Evolutionary conservation across 352 stramenopile genomes (phyloP), one percentile per base, ranked within the genome.

Genomic region (Globisporangium rhizosaccharum): DNA sequence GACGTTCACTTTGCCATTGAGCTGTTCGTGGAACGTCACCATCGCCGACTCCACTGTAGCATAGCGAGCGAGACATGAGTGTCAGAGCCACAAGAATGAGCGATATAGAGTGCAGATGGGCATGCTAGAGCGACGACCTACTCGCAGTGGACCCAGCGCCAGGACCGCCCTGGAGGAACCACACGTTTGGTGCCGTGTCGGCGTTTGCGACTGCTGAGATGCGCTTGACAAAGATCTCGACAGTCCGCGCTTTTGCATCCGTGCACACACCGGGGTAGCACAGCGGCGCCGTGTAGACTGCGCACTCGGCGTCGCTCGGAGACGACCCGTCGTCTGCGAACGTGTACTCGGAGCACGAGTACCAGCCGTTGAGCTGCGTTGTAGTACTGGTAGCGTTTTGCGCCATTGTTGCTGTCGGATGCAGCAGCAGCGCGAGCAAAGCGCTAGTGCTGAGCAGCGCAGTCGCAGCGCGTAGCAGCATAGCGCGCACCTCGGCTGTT

Each of bases 121-220:
- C 28, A 30, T 41, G 1, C 33, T 39, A 39, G 3, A 3, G 33
- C 10, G 10, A 2, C 10, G 33, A 72, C 69, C 26, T 68, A 80
- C 71, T 73, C 0, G 71, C 57, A 50, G 66, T 72, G 11, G 72
- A 81, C 2, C 61, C 68, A 28, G 63, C 64, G 26, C 73, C 76
- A 0, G 73, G 66, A 5, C 71, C 73, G 11, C 73, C 75, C 65
- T 79, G 64, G 30, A 83, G 51, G 36, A 83, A 61, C 73, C 73
- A 82, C 2, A 85, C 58, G 53, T 78, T 82, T 2, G 59, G 55
- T 17, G 61, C 59, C 26, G 47, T 54, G 11, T 62, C 58, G 8
- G 60, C 11, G 39, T 76, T 59, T 17, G 28, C 51, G 25, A 3
- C 30, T 33, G 71, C 71, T 18, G 51, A 53, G 1, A 82, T 49